phyloP scores from a whole-genome alignment of 805 yeast genomes.

The Sporopachydermia quercuum region DNA sequence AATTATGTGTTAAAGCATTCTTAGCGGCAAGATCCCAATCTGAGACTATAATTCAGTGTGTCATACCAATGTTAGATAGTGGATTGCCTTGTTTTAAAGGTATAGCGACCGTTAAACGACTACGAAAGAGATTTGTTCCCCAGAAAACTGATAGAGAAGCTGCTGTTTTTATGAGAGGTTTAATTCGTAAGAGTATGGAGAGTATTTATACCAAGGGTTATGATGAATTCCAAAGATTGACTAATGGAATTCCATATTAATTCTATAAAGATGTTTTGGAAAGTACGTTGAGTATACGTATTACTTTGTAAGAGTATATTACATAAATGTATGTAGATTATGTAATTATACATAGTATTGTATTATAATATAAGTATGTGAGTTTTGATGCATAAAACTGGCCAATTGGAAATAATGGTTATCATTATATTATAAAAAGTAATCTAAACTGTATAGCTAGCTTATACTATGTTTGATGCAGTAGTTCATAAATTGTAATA shows the following conservation, averaged over 20 bases:
- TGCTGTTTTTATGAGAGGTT: constrained; percentile 54
- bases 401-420: no score
- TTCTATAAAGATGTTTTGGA: neutral
- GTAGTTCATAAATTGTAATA: no score
- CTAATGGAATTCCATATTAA: constrained; percentile 92
- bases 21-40: constrained; percentile 78
- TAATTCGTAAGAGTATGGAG: constrained; percentile 72
- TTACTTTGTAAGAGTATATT: no score
- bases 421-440: no score
- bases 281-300: constrained; percentile 2
- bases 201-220: constrained; percentile 86
- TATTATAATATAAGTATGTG: constrained; percentile 3
- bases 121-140: constrained; percentile 69
- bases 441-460: no score
- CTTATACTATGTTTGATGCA: no score
- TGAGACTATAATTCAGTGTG: constrained; percentile 73
- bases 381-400: neutral
- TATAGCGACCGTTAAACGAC: constrained; percentile 57
- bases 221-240: constrained; percentile 91
- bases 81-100: constrained; percentile 95
- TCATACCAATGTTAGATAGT: constrained; percentile 83
- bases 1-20: constrained; percentile 84
- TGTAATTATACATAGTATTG: constrained; percentile 3
- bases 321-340: constrained; percentile 10
- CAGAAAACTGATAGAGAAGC: constrained; percentile 75